Percentiles rank a stretch among this genome's conserved stretches.
Evolutionary conservation across 441 rosid species (phyloP).

Genomic region (Pelargonium cotyledonis): DNA sequence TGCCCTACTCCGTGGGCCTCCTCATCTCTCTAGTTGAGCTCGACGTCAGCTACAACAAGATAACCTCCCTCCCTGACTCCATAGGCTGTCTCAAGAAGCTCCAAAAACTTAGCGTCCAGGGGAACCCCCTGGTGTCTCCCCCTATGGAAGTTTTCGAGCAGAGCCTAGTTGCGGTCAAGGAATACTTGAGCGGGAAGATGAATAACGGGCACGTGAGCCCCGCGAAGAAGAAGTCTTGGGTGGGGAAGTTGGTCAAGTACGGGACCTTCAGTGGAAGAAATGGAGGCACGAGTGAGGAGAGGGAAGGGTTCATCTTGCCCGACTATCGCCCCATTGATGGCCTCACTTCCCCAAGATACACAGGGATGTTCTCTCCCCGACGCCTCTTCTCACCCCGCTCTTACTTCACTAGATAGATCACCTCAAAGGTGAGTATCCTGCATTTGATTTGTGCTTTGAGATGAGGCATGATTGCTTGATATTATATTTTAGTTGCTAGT

Average conservation of each 20-base stretch:
- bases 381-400: slow-evolving; percentile 61
- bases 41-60: slow-evolving; percentile 74
- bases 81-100: slow-evolving; percentile 69
- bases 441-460: too few relatives aligned
- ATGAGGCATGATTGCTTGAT: too few relatives aligned
- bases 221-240: slow-evolving; percentile 63
- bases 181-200: slow-evolving; percentile 60
- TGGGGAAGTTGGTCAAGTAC: slow-evolving; percentile 54
- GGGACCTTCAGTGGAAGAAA: slow-evolving; percentile 50
- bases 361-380: slow-evolving; percentile 65
- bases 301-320: slow-evolving; percentile 38
- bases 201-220: slow-evolving; percentile 33
- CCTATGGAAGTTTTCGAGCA: slow-evolving; percentile 59
- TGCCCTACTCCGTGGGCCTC: slow-evolving; percentile 71
- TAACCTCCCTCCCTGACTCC: slow-evolving; percentile 55
- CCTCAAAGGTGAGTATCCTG: too few relatives aligned
- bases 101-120: slow-evolving; percentile 57
- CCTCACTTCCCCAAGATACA: slow-evolving; percentile 52
- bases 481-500: too few relatives aligned
- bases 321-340: slow-evolving; percentile 45
- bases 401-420: slow-evolving; percentile 30
- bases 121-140: slow-evolving; percentile 73
- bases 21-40: slow-evolving; percentile 65
- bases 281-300: slow-evolving; percentile 24
- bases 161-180: slow-evolving; percentile 48